phyloP scores from a whole-genome alignment of 2,329 filamentous ascomycete species.

The Claviceps africana region DNA sequence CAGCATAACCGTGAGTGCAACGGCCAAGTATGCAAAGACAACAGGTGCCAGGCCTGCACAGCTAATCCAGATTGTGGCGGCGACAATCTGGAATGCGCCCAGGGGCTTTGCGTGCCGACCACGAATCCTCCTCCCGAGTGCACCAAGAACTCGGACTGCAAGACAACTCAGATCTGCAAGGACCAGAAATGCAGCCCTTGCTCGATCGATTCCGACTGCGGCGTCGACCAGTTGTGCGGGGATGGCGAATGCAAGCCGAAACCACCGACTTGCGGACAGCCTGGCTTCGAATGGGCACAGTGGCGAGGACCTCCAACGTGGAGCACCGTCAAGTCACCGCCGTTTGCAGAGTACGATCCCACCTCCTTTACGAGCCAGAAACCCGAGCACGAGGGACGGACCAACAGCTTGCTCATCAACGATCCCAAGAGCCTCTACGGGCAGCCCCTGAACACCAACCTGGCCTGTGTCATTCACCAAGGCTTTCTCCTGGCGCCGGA shows the following conservation, averaged over 20 bases:
- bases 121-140: conserved; percentile 3
- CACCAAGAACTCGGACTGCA: conserved; percentile 7
- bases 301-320: conserved; percentile 6
- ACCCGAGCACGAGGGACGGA: conserved; percentile 5
- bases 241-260: conserved; percentile 5
- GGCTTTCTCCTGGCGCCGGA: conserved; percentile 7
- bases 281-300: conserved; percentile 8
- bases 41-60: conserved; percentile 4
- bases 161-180: conserved; percentile 5
- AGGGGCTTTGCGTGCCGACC: conserved; percentile 4
- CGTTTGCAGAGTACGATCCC: conserved; percentile 7
- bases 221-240: conserved; percentile 3
- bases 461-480: conserved; percentile 6
- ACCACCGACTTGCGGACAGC: conserved; percentile 7
- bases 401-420: conserved; percentile 6
- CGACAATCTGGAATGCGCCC: conserved; percentile 2
- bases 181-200: conserved; percentile 6
- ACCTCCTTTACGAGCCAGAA: conserved; percentile 2
- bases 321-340: conserved; percentile 7
- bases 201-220: conserved; percentile 4
- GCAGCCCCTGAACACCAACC: conserved; percentile 2
- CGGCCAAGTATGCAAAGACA: conserved; percentile 4
- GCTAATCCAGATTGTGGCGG: conserved; percentile 2
- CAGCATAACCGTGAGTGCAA: conserved; percentile 6
- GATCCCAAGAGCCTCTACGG: conserved; percentile 3